Base-by-base conservation (phyloP, 352 stramenopile genomes). In the Globisporangium mamillatum region DNA sequence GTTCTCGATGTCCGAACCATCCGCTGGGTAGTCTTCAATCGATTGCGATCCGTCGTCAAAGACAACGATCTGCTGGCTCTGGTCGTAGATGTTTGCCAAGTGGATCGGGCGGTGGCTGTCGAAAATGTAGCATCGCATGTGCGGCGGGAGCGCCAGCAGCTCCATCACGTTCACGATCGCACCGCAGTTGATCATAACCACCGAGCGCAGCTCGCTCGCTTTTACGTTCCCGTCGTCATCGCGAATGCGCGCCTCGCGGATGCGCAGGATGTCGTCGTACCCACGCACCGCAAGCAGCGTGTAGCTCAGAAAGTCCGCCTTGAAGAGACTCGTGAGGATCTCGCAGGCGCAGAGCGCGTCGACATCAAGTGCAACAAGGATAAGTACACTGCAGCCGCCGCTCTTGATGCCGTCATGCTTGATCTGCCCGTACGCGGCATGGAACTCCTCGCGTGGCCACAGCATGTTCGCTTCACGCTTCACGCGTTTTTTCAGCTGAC, bases 51-150 rank as follows among this genome's bases (percentile, higher is more conserved):
- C 88, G 58, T 95, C 88, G 32, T 95, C 88, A 71, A 95, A 94
- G 32, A 95, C 78, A 2, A 94, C 81, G 55, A 95, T 76, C 66
- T 92, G 87, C 68, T 91, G 81, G 61, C 82, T 77, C 25, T 80
- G 68, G 50, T 95, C 82, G 78, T 99, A 97, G 29, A 99, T 89
- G 77, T 99, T 99, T 14, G 94, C 88, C 68, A 99, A 86, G 79
- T 99, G 96, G 55, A 99, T 91, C 9, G 97, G 97, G 1, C 96
- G 83, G 73, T 98, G 95, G 66, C 86, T 97, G 81, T 99, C 97
- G 56, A 99, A 84, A 8, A 99, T 90, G 80, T 99, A 99, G 46
- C 94, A 93, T 55, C 88, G 92, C 10, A 94, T 75, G 41, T 79
- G 63, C 14, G 70, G 60, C 24, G 85, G 80, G 24, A 94, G 74